A percentile compares a stretch with the other conserved stretches of the same genome.
These are phyloP conservation scores for Vigna unguiculata DNA, from an alignment of 306 rosid species.

Conservation along the genomic window DNA sequence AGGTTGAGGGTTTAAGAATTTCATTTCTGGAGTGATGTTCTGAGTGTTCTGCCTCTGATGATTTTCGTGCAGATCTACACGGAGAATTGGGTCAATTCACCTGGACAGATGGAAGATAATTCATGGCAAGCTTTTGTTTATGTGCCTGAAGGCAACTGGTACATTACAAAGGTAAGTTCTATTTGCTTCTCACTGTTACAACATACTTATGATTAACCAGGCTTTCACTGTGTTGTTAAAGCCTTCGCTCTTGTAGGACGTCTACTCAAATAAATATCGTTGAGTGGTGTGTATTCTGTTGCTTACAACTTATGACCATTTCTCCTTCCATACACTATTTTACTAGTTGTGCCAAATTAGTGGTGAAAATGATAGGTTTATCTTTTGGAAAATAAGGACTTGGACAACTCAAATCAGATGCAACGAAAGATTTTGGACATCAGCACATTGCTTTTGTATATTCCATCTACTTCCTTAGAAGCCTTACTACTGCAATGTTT, in stretches of 20 bases:
- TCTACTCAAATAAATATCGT: slow-evolving; percentile 1
- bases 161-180: slow-evolving; percentile 73
- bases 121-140: slow-evolving; percentile 85
- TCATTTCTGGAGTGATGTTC: slow-evolving; percentile 7
- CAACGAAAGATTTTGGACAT: slow-evolving; percentile 15
- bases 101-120: slow-evolving; percentile 86
- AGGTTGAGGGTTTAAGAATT: slow-evolving; percentile 25
- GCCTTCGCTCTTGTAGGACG: slow-evolving; percentile 17
- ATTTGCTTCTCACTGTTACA: slow-evolving; percentile 29
- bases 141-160: slow-evolving; percentile 86
- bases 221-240: slow-evolving; percentile 27
- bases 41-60: slow-evolving; percentile 5
- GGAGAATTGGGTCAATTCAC: slow-evolving; percentile 95
- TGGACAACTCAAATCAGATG: not conserved
- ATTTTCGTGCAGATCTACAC: slow-evolving; percentile 76
- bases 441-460: slow-evolving; percentile 12
- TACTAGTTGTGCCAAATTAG: slow-evolving; percentile 21
- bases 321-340: slow-evolving; percentile 10
- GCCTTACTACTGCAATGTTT: slow-evolving; percentile 29
- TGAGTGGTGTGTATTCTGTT: slow-evolving; percentile 6
- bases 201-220: not conserved
- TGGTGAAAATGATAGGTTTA: not conserved
- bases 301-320: not conserved
- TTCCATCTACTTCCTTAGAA: slow-evolving; percentile 17
- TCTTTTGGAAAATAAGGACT: slow-evolving; percentile 13